Evolutionary conservation across 805 yeast genomes (phyloP).

Genomic region (Ogataea nitratoaversa): DNA sequence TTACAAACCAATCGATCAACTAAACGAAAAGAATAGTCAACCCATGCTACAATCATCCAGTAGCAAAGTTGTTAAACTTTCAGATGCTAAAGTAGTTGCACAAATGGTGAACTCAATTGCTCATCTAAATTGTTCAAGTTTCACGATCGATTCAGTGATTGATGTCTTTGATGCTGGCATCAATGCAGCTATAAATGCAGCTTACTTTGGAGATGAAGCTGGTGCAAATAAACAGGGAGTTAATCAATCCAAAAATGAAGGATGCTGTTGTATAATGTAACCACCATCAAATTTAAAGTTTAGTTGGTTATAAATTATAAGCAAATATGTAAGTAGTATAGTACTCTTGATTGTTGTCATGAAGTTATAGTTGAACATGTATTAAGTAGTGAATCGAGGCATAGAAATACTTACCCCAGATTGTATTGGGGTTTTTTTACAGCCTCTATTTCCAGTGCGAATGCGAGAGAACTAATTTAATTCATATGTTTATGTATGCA

Average conservation of each 20-base stretch:
- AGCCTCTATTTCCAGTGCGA: no score
- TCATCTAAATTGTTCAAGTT: slow-evolving; percentile 66
- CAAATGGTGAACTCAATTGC: slow-evolving; percentile 58
- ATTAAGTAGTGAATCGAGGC: no score
- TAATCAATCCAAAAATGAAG: neutral
- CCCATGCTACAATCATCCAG: neutral
- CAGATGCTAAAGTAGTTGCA: slow-evolving; percentile 24
- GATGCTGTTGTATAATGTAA: neutral
- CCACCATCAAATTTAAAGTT: neutral
- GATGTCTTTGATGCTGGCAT: neutral
- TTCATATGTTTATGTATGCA: no score
- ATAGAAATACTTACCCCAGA: no score
- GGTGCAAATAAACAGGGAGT: neutral
- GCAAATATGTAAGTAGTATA: no score
- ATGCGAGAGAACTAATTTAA: no score
- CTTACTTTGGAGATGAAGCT: neutral
- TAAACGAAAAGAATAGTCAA: slow-evolving; percentile 26
- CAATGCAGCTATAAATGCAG: neutral
- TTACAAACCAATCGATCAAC: no score
- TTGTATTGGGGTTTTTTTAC: no score
- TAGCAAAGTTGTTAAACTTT: slow-evolving; percentile 15
- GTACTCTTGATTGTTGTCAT: no score
- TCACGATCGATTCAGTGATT: neutral
- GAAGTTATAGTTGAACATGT: no score
- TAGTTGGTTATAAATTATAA: no score